Evolutionary conservation across 148 eudicot genomes (phyloP).

Genomic region (Rhododendron ferrugineum): DNA sequence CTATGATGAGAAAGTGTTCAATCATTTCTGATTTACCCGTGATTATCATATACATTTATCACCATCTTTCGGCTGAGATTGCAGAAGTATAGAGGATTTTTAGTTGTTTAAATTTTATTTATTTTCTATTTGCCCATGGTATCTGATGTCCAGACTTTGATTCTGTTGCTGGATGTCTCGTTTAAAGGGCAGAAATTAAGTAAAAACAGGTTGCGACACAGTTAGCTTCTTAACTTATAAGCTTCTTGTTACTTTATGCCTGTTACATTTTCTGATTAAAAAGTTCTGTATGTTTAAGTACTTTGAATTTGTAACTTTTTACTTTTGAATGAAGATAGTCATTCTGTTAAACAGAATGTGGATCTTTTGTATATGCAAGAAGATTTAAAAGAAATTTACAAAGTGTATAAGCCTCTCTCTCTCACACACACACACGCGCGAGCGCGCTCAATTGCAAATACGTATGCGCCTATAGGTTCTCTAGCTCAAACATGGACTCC

Average conservation of each 20-base stretch:
- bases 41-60: slow-evolving; percentile 21
- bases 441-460: background rate
- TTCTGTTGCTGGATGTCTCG: slow-evolving; percentile 25
- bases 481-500: background rate
- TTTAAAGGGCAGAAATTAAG: slow-evolving; percentile 23
- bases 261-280: slow-evolving; percentile 16
- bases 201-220: slow-evolving; percentile 33
- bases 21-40: slow-evolving; percentile 12
- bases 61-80: slow-evolving; percentile 43
- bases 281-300: background rate
- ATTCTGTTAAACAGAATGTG: background rate
- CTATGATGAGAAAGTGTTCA: slow-evolving; percentile 16
- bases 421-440: background rate
- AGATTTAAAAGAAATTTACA: no score
- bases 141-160: slow-evolving; percentile 28
- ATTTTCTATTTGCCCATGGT: slow-evolving; percentile 21
- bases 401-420: background rate
- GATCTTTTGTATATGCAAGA: background rate
- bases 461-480: no score
- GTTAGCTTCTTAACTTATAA: slow-evolving; percentile 17
- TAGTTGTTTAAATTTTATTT: background rate
- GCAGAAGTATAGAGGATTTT: background rate
- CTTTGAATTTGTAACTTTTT: background rate
- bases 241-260: slow-evolving; percentile 32
- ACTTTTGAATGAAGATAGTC: background rate